Conservation (phyloP, 768 basidiomycete genomes). For the Inosperma sp. region DNA sequence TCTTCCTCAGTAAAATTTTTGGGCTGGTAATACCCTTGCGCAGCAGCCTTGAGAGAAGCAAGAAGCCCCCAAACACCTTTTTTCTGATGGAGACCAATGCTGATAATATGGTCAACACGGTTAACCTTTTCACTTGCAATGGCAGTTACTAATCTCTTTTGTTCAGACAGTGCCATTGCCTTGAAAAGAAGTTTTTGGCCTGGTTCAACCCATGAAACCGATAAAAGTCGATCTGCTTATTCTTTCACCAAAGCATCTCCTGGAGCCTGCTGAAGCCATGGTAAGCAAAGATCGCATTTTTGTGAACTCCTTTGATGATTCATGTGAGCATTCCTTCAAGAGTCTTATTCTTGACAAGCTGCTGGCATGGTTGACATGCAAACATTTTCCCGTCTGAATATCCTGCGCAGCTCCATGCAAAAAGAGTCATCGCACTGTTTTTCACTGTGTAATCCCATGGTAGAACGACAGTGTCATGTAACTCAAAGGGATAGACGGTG, state of each 20-base stretch:
- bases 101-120: constrained; percentile 17
- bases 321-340: neutral
- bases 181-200: constrained; percentile 14
- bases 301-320: neutral
- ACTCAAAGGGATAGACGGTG: constrained; percentile 18
- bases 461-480: constrained; percentile 11
- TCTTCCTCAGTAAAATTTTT: constrained; percentile 22
- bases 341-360: constrained; percentile 1
- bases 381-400: neutral
- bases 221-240: constrained; percentile 9
- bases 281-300: constrained; percentile 10
- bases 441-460: constrained; percentile 15
- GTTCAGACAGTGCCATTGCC: constrained; percentile 3
- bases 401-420: neutral
- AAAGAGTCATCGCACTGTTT: neutral
- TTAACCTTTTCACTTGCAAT: constrained; percentile 20
- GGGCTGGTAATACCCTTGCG: constrained; percentile 15
- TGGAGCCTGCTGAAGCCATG: constrained; percentile 14
- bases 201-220: constrained; percentile 15
- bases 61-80: constrained; percentile 14
- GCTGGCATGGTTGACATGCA: neutral
- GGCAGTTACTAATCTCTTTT: constrained; percentile 3
- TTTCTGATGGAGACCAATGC: constrained; percentile 13
- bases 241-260: constrained; percentile 10
- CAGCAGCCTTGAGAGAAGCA: neutral